Evolutionary conservation across 768 basidiomycete species (phyloP), one percentile per base, ranked within the genome.

Genomic region (Boletus eberwhitei): DNA sequence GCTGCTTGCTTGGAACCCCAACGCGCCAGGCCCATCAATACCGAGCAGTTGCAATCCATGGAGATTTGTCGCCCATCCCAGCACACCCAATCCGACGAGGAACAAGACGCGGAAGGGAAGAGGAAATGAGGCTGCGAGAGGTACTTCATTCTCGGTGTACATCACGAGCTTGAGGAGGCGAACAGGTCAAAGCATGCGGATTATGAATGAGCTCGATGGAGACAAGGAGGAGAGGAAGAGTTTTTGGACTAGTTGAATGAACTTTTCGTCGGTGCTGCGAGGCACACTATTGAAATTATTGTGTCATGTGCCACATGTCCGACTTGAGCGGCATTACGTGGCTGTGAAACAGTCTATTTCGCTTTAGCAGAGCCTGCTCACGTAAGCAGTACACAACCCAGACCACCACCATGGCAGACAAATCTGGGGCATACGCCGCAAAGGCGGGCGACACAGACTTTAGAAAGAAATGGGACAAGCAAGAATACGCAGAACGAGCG

Each of bases 381-480:
- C 45, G 50, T 37, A 47, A 47, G 51, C 62, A 49, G 6, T n/a
- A 5, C 17, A 9, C 42, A n/a, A 17, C 6, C 40, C 8, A 0
- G 12, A 45, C 39, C 24, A 21, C 52, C 46, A 50, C 8, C 49
- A 71, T 72, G 69, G 47, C 67, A 48, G 69, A 71, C 57, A 71
- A 65, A 45, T 57, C 68, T 26, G 66, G 72, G 19, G 72, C 76
- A 19, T 75, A 75, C 50, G 61, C 63, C 48, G 59, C 74, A 32
- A 74, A 74, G 48, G 71, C 76, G 5, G 59, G 64, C 17, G 88
- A 90, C 71, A 88, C 87, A 11, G 87, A 88, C 70, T 89, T 90
- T 62, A 74, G 93, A 45, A 88, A 87, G 73, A 92, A 87, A 78
- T 98, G 95, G 94, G 90, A 97, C 77, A 93, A 93, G 74, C 87